These are phyloP conservation scores for Tolypocladium cylindrosporum DNA, from an alignment of 2,329 filamentous ascomycete genomes.

Conservation along the genomic window DNA sequence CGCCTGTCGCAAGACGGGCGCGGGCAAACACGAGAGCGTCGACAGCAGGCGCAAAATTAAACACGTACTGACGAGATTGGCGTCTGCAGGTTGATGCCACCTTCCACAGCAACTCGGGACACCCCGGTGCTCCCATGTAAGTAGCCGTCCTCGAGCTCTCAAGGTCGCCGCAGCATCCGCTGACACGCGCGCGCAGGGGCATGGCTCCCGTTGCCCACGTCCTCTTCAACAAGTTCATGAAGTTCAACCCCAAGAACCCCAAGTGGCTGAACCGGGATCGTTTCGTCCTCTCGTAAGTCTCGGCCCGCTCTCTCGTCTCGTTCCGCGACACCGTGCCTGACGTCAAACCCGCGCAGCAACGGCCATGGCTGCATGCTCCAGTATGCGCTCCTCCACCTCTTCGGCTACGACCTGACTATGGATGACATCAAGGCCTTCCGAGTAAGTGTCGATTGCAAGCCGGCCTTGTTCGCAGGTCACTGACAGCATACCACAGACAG, in stretches of 20 bases:
- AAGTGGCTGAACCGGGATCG: slow-evolving; percentile 95
- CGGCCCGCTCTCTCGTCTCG: background rate
- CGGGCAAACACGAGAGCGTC: background rate
- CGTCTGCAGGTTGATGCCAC: slow-evolving; percentile 84
- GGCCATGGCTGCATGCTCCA: slow-evolving; percentile 99
- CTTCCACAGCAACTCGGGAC: slow-evolving; percentile 88
- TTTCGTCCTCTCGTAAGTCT: slow-evolving; percentile 94
- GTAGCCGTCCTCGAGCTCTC: slow-evolving; percentile 15
- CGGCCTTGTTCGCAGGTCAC: slow-evolving; percentile 1
- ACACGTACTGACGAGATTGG: background rate
- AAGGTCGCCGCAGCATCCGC: slow-evolving; percentile 8
- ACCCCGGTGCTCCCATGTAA: slow-evolving; percentile 95
- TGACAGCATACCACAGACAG: slow-evolving; percentile 22
- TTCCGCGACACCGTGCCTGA: background rate
- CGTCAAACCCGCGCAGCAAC: slow-evolving; percentile 52
- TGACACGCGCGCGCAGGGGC: slow-evolving; percentile 39
- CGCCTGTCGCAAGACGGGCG: background rate
- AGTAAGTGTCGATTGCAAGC: slow-evolving; percentile 44
- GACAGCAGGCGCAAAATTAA: background rate
- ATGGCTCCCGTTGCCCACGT: slow-evolving; percentile 95
- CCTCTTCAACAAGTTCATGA: slow-evolving; percentile 98
- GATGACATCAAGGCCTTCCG: slow-evolving; percentile 96
- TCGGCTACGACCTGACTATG: slow-evolving; percentile 76
- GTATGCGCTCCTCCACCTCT: slow-evolving; percentile 95
- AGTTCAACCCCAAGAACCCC: slow-evolving; percentile 98